These are phyloP conservation scores for Heterobasidion irregulare DNA, from an alignment of 1,284 basidiomycete species.

Conservation along the genomic window DNA sequence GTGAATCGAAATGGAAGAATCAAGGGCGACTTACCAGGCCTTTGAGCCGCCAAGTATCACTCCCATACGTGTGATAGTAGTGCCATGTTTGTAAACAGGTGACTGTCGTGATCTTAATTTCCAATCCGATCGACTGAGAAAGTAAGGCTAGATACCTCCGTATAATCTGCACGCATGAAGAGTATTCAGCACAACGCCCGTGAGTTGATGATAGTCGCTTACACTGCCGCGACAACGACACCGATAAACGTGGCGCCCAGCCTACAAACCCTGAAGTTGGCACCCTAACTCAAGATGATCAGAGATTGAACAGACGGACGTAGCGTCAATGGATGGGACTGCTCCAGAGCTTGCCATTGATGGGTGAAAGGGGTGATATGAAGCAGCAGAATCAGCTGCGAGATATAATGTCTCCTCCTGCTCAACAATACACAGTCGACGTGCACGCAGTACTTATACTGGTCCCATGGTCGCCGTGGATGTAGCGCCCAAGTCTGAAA, in stretches of 20 bases:
- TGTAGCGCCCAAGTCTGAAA: too few relatives aligned
- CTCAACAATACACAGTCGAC: neutral
- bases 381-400: neutral
- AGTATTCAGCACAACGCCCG: neutral
- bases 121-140: neutral
- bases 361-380: neutral
- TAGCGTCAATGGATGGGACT: neutral
- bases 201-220: neutral
- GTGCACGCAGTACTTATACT: neutral
- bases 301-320: neutral
- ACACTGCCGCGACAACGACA: neutral
- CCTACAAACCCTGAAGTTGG: neutral
- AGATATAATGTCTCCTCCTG: neutral
- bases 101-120: neutral
- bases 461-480: neutral
- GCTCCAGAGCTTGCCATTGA: neutral
- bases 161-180: neutral
- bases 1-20: neutral
- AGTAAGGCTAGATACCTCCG: neutral
- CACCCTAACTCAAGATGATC: neutral
- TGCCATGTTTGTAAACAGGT: conserved; percentile 1
- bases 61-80: neutral
- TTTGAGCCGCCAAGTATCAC: neutral
- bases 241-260: neutral
- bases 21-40: neutral